phyloP scores from a whole-genome alignment of 345 rosid species.

The Lepidium didymum region DNA sequence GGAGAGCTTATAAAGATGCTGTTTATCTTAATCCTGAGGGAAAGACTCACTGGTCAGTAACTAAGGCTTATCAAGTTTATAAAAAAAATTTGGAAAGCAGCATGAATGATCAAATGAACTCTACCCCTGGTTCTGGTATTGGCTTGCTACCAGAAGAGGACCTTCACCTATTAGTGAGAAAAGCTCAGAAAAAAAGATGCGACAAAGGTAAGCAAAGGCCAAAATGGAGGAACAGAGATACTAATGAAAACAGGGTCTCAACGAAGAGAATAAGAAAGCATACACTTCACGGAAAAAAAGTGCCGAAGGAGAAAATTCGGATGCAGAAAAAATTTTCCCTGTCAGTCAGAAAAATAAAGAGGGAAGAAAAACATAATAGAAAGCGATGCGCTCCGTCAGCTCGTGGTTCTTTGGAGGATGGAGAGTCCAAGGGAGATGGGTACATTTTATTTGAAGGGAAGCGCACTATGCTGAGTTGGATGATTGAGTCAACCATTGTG shows the following conservation, averaged over 20 bases:
- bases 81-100: constrained; percentile 43
- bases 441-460: constrained; percentile 68
- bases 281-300: constrained; percentile 19
- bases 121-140: constrained; percentile 45
- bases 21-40: constrained; percentile 93
- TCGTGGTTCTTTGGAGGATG: constrained; percentile 52
- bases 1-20: constrained; percentile 58
- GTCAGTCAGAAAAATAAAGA: constrained; percentile 38
- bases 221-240: constrained; percentile 23
- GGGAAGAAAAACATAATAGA: constrained; percentile 44
- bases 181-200: constrained; percentile 35
- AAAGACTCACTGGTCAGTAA: constrained; percentile 92
- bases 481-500: constrained; percentile 65
- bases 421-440: constrained; percentile 38
- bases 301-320: constrained; percentile 22
- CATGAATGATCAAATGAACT: constrained; percentile 27
- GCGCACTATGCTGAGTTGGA: constrained; percentile 75
- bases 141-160: constrained; percentile 70
- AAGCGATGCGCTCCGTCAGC: constrained; percentile 56
- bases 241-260: constrained; percentile 21
- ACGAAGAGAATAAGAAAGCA: constrained; percentile 24
- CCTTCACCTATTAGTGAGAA: constrained; percentile 47
- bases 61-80: constrained; percentile 69
- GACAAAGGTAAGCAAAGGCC: constrained; percentile 44
- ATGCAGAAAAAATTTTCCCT: constrained; percentile 6